Evolutionary conservation across 108 stramenopile species (phyloP).

Genomic region (Mayamaea pseudoterrestris): DNA sequence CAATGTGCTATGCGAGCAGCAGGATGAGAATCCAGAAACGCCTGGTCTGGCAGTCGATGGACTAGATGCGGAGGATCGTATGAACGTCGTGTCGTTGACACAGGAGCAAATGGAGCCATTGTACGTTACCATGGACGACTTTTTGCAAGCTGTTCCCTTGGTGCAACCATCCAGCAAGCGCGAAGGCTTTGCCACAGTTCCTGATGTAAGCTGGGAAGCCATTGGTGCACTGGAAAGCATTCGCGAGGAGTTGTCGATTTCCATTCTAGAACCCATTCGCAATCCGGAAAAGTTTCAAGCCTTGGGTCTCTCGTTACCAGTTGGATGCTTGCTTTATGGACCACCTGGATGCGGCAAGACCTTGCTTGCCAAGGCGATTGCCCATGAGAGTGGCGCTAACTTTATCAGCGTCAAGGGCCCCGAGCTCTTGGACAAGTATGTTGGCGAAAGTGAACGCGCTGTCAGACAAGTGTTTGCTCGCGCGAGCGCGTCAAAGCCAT

Average conservation of each 20-base stretch:
- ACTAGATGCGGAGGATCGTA: conserved; percentile 8
- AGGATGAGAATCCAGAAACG: conserved; percentile 8
- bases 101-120: conserved; percentile 66
- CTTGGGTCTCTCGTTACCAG: conserved; percentile 80
- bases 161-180: conserved; percentile 97
- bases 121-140: conserved; percentile 89
- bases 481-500: conserved; percentile 83
- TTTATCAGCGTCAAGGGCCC: conserved; percentile 97
- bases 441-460: conserved; percentile 94
- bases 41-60: conserved; percentile 1
- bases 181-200: conserved; percentile 98
- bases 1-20: conserved; percentile 22
- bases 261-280: conserved; percentile 91
- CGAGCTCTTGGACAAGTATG: conserved; percentile 85
- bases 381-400: conserved; percentile 95
- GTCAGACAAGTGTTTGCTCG: conserved; percentile 88
- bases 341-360: conserved; percentile 99
- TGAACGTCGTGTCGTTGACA: conserved; percentile 46
- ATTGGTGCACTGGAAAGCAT: conserved; percentile 82
- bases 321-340: conserved; percentile 89
- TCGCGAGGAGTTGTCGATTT: conserved; percentile 89
- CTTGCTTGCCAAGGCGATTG: conserved; percentile 96
- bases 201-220: conserved; percentile 95
- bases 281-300: conserved; percentile 88
- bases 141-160: conserved; percentile 80